A percentile compares a stretch with the other conserved stretches of the same genome.
These are phyloP conservation scores for Aegilops longissima DNA, from an alignment of 176 grass and related monocot species.

Conservation along the genomic window DNA sequence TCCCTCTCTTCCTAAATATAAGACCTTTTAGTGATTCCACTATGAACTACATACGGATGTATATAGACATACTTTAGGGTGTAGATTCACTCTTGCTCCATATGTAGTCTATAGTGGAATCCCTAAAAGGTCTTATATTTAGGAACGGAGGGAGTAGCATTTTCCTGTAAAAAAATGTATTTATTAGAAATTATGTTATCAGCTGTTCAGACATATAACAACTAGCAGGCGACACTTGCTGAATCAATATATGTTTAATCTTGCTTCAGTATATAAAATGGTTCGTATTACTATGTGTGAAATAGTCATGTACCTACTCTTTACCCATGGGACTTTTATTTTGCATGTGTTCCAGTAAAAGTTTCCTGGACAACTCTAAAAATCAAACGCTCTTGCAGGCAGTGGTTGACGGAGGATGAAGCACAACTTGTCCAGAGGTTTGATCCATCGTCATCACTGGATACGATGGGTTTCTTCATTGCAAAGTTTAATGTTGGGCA, in stretches of 20 bases:
- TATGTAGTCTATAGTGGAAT: no score
- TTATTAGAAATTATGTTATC: not conserved
- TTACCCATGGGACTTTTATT: not conserved
- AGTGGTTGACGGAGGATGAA: conserved; percentile 81
- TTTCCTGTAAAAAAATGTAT: not conserved
- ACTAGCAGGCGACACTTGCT: not conserved
- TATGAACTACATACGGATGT: no score
- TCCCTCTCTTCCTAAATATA: no score
- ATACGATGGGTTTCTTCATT: conserved; percentile 99
- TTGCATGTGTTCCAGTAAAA: not conserved
- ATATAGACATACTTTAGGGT: no score
- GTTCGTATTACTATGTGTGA: not conserved
- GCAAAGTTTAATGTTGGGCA: conserved; percentile 70
- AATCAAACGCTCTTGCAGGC: conserved; percentile 30
- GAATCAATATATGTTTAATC: not conserved
- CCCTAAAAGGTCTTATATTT: no score
- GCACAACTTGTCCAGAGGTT: conserved; percentile 92
- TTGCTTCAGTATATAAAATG: not conserved
- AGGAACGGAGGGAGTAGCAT: not conserved
- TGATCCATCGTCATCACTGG: conserved; percentile 72
- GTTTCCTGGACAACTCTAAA: not conserved
- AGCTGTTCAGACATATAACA: not conserved
- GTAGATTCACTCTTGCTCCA: no score
- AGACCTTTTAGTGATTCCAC: no score
- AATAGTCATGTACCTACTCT: not conserved